These are phyloP conservation scores for Naegleria fowleri DNA, from an alignment of 208 protist genomes.

Conservation along the genomic window DNA sequence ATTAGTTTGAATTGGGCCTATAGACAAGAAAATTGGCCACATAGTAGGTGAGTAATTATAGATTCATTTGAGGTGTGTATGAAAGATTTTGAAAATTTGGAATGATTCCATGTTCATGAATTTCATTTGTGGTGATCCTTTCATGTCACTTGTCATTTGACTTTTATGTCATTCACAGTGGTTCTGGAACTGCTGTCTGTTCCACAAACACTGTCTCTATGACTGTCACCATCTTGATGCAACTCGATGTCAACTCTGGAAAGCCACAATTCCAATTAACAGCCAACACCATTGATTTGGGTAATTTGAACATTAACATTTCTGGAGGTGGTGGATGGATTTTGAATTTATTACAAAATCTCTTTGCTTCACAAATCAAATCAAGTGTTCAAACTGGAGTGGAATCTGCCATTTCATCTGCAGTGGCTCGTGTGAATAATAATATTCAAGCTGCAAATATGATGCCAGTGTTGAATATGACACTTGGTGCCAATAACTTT, in stretches of 20 bases:
- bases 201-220: not conserved
- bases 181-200: not conserved
- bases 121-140: no score
- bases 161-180: not conserved
- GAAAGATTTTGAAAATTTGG: no score
- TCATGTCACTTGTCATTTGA: no score
- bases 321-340: not conserved
- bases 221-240: not conserved
- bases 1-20: not conserved
- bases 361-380: not conserved
- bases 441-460: not conserved
- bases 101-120: no score
- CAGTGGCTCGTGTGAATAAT: not conserved
- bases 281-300: not conserved
- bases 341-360: not conserved
- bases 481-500: not conserved
- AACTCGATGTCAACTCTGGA: not conserved
- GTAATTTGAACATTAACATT: constrained; percentile 14
- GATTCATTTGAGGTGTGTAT: no score
- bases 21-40: not conserved
- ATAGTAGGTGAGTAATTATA: not conserved
- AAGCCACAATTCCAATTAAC: not conserved
- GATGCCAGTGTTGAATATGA: not conserved
- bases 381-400: not conserved
- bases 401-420: not conserved